Conservation (phyloP, 2,329 filamentous ascomycete genomes). For the Fusarium nygamai region DNA sequence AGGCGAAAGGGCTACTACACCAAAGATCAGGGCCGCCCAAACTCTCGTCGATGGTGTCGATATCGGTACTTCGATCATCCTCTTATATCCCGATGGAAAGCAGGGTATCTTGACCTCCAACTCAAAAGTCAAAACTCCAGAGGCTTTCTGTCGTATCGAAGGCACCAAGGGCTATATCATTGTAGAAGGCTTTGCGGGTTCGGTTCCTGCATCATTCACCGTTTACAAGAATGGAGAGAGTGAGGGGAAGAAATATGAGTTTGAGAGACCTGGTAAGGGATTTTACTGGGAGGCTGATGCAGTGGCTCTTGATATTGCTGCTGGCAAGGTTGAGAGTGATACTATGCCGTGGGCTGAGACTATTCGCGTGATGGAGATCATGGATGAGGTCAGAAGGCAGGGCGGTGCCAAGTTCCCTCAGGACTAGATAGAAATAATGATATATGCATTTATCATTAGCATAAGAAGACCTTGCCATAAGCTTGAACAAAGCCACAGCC, state of each 20-base stretch:
- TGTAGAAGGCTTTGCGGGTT: slow-evolving; percentile 48
- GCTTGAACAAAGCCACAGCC: too few species aligned
- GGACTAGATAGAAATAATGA: slow-evolving; percentile 17
- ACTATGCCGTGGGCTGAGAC: slow-evolving; percentile 59
- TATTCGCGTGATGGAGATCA: slow-evolving; percentile 55
- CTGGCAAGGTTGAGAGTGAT: slow-evolving; percentile 50
- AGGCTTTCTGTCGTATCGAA: slow-evolving; percentile 52
- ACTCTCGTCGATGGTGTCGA: slow-evolving; percentile 49
- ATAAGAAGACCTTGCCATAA: too few species aligned
- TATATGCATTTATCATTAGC: too few species aligned
- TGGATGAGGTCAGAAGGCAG: slow-evolving; percentile 57
- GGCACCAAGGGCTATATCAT: slow-evolving; percentile 51
- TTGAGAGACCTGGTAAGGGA: slow-evolving; percentile 49
- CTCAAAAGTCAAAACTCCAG: slow-evolving; percentile 39
- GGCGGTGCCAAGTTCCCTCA: slow-evolving; percentile 45
- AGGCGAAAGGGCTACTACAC: slow-evolving; percentile 40
- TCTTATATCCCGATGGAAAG: slow-evolving; percentile 51
- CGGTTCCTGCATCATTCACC: slow-evolving; percentile 49
- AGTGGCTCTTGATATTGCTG: slow-evolving; percentile 52
- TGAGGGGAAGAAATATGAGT: slow-evolving; percentile 48
- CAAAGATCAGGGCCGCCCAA: slow-evolving; percentile 51
- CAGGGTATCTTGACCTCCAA: slow-evolving; percentile 56
- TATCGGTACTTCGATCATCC: slow-evolving; percentile 49
- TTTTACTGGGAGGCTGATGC: slow-evolving; percentile 59
- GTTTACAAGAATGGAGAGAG: slow-evolving; percentile 44